Conservation (phyloP, 2,329 filamentous ascomycete genomes). For the Escovopsis sp. region DNA sequence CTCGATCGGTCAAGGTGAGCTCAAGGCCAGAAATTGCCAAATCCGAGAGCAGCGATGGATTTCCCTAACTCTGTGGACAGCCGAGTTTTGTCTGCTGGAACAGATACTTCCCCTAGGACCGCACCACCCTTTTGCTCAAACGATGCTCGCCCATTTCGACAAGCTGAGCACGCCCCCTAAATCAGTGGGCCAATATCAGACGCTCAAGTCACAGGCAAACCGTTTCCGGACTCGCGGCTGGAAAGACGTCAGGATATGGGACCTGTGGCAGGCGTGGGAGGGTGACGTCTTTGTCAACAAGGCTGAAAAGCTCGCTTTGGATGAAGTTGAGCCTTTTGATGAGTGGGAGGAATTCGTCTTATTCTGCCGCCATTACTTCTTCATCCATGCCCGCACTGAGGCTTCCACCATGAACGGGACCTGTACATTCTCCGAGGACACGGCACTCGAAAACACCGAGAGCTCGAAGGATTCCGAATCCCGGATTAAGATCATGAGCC, state of each 20-base stretch:
- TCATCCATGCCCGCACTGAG: slow-evolving; percentile 43
- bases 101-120: slow-evolving; percentile 69
- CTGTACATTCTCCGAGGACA: too few species aligned
- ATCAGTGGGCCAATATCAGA: slow-evolving; percentile 56
- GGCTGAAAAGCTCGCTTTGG: slow-evolving; percentile 45
- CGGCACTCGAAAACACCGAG: too few species aligned
- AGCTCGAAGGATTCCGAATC: not conserved
- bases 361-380: slow-evolving; percentile 71
- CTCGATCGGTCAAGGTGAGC: slow-evolving; percentile 49
- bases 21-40: not conserved
- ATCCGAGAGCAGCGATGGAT: not conserved
- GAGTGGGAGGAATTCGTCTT: slow-evolving; percentile 92
- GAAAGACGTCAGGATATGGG: slow-evolving; percentile 44
- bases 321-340: slow-evolving; percentile 71
- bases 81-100: slow-evolving; percentile 75
- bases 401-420: too few species aligned
- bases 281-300: slow-evolving; percentile 49
- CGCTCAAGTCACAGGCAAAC: slow-evolving; percentile 45
- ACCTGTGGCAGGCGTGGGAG: slow-evolving; percentile 74
- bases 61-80: slow-evolving; percentile 21
- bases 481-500: slow-evolving; percentile 5
- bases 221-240: slow-evolving; percentile 62
- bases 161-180: slow-evolving; percentile 69
- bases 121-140: slow-evolving; percentile 69
- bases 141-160: slow-evolving; percentile 72